Evolutionary conservation across 148 eudicot genomes (phyloP).

Genomic region (Vaccinium corymbosum): DNA sequence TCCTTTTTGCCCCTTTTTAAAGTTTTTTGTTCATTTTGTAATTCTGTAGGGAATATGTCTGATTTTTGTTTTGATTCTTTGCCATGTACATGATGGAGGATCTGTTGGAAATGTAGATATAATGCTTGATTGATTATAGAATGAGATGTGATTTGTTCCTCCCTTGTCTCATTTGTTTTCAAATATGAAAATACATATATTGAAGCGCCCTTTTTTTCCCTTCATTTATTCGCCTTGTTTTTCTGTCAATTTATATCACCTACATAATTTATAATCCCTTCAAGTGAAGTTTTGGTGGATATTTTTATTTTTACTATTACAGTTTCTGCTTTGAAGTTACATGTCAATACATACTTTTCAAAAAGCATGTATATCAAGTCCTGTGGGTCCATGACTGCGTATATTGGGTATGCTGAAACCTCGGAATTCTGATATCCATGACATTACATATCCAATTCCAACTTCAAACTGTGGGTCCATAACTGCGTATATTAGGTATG

Average conservation of each 20-base stretch:
- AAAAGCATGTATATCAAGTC: background rate
- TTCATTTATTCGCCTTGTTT: background rate
- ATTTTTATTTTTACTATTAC: too few relatives aligned
- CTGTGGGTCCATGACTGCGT: too few relatives aligned
- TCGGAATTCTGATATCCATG: too few relatives aligned
- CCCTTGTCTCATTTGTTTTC: background rate
- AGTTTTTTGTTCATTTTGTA: background rate
- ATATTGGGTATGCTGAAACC: too few relatives aligned
- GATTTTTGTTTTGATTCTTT: conserved; percentile 14
- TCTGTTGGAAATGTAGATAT: conserved; percentile 9
- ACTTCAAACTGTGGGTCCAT: too few relatives aligned
- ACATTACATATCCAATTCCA: too few relatives aligned
- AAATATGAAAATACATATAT: background rate
- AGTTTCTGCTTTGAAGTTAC: background rate
- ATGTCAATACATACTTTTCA: background rate
- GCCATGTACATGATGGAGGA: conserved; percentile 13
- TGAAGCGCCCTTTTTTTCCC: background rate
- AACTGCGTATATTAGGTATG: too few relatives aligned
- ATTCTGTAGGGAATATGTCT: conserved; percentile 3
- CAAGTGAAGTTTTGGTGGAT: background rate
- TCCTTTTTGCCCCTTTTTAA: background rate
- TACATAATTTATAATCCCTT: background rate
- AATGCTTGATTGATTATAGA: conserved; percentile 14
- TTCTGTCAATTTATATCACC: background rate
- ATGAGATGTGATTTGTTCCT: background rate